A percentile compares a stretch with the other conserved stretches of the same genome.
Evolutionary conservation across 129 eudicot genomes (phyloP).

Genomic region (Flaveria bidentis): DNA sequence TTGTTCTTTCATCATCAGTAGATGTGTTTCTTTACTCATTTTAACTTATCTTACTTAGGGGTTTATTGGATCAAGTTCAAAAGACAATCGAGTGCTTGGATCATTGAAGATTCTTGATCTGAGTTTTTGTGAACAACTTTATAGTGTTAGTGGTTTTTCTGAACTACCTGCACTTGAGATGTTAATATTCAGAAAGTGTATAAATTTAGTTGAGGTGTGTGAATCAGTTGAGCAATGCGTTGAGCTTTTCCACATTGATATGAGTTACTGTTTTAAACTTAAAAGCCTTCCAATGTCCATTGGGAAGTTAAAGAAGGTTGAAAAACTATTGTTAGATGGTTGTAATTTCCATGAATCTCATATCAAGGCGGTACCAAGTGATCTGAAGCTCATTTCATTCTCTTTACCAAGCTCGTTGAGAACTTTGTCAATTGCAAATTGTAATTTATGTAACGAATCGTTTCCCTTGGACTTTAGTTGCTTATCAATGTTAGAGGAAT

Average conservation of each 20-base stretch:
- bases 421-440: background rate
- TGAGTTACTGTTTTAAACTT: background rate
- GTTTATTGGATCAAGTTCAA: background rate
- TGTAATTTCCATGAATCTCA: background rate
- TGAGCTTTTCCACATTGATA: conserved; percentile 4
- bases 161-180: conserved; percentile 10
- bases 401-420: background rate
- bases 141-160: background rate
- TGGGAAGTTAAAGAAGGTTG: background rate
- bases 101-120: conserved; percentile 24
- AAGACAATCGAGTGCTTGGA: background rate
- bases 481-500: background rate
- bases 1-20: too few species aligned
- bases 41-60: background rate
- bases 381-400: too few species aligned
- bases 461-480: conserved; percentile 10
- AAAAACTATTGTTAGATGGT: background rate
- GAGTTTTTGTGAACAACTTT: background rate
- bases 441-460: background rate
- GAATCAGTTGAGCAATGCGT: background rate
- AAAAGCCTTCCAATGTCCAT: background rate
- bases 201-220: background rate
- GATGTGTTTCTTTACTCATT: background rate
- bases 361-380: background rate
- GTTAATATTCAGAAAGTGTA: background rate